Conservation (phyloP, 306 rosid genomes). For the Prunus mira region DNA sequence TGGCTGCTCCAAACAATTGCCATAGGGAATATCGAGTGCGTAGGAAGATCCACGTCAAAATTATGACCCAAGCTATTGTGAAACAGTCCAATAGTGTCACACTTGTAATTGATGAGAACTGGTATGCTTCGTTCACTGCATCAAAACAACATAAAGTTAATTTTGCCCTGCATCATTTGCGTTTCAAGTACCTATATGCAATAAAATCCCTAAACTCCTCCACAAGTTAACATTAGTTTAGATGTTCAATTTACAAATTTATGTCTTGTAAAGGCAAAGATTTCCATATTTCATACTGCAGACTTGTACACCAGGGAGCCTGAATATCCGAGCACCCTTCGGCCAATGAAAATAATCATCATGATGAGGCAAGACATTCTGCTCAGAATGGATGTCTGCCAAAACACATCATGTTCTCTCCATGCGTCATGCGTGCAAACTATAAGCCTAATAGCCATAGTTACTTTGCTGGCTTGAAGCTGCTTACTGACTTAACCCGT, state of each 20-base stretch:
- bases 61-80: constrained; percentile 58
- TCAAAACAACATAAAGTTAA: not conserved
- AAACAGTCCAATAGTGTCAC: constrained; percentile 64
- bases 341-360: not conserved
- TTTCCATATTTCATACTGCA: not conserved
- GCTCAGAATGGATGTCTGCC: not conserved
- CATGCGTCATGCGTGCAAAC: not conserved
- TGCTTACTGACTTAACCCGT: not conserved
- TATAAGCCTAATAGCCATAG: not conserved
- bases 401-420: not conserved
- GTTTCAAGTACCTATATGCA: not conserved
- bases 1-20: constrained; percentile 51
- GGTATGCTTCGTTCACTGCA: constrained; percentile 73
- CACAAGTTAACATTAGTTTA: not conserved
- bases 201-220: not conserved
- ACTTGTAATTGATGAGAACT: constrained; percentile 67
- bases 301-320: not conserved
- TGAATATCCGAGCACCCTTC: too few relatives aligned
- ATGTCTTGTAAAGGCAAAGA: not conserved
- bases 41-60: constrained; percentile 57
- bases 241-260: not conserved
- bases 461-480: not conserved
- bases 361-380: not conserved
- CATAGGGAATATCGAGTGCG: constrained; percentile 59
- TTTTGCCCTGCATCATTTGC: not conserved